Evolutionary conservation across 768 basidiomycete genomes (phyloP), one percentile per base, ranked within the genome.

Genomic region (Obba rivulosa): DNA sequence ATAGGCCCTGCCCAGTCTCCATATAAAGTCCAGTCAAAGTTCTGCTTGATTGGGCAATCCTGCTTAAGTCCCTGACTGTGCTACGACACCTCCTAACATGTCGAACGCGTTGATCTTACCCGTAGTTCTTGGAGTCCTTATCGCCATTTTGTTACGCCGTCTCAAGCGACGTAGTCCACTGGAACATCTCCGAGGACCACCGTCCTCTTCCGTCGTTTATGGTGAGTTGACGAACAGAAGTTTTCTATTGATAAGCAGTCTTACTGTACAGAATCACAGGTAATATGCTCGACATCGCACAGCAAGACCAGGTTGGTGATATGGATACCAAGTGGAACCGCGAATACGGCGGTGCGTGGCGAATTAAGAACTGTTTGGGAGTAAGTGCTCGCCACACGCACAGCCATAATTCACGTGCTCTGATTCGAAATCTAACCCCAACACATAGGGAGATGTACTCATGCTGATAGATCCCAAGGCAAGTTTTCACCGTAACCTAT

Each of bases 281-380:
- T 20, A 35, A 45, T 37, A 45, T 13, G 13, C n/a, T 51, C 16
- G 24, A 37, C 8, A 40, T 45, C 11, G 34, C n/a, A 8, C 36
- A 22, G 2, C 18, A 41, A 36, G 25, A 46, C 9, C 49, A 61
- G 34, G 59, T 62, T 13, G 61, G 61, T 1, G 53, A 56, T n/a
- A 41, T 56, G 2, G 50, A 55, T 23, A 43, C 45, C 31, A 37
- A 55, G 34, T 60, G 51, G 43, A 41, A 46, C 23, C 25, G 39
- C 35, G 45, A 58, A 35, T 63, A 55, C 38, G 62, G 60, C 16
- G 23, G 38, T 4, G 48, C 51, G 8, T 58, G 57, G 51, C 38
- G 52, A 13, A 41, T 44, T 18, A 58, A 54, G 31, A 50, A 45
- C 11, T 55, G 48, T 31, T 48, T 62, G 14, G 50, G 55, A 10